Percentiles rank a stretch among this genome's conserved stretches.
These are phyloP conservation scores for Scutellaria baicalensis DNA, from an alignment of 257 asterid species.

Conservation along the genomic window DNA sequence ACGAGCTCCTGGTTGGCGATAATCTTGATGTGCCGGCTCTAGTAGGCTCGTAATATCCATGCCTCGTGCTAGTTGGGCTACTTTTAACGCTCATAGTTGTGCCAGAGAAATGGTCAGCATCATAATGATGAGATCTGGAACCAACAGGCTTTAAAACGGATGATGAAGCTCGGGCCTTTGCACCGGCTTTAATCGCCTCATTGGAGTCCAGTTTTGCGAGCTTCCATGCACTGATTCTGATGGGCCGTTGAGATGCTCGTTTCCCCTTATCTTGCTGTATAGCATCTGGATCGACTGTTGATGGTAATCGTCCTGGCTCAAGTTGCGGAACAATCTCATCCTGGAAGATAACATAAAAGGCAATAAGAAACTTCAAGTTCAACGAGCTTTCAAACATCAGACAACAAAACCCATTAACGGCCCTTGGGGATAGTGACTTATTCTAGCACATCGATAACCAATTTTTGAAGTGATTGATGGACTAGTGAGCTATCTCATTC, in stretches of 20 bases:
- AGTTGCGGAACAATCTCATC: conserved; percentile 88
- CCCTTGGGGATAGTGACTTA: no score
- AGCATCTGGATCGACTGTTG: conserved; percentile 87
- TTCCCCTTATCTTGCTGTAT: conserved; percentile 56
- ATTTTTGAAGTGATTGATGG: not conserved
- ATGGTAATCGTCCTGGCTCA: conserved; percentile 85
- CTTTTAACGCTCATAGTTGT: conserved; percentile 61
- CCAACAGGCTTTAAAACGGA: conserved; percentile 77
- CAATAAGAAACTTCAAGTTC: not conserved
- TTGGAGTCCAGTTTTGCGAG: conserved; percentile 79
- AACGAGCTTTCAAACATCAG: not conserved
- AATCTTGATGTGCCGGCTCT: conserved; percentile 54
- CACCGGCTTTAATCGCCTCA: conserved; percentile 91
- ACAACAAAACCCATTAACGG: no score
- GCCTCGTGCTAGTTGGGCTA: conserved; percentile 68
- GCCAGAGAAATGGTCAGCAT: conserved; percentile 52
- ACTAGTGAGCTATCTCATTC: not conserved
- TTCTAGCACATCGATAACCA: not conserved
- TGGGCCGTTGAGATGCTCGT: conserved; percentile 54
- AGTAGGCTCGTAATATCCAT: conserved; percentile 42
- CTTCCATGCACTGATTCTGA: conserved; percentile 92
- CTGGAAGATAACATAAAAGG: conserved; percentile 21
- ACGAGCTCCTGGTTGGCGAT: conserved; percentile 66
- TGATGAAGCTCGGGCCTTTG: conserved; percentile 89
- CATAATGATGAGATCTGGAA: conserved; percentile 47